Evolutionary conservation across 2,329 filamentous ascomycete genomes (phyloP), one percentile per base, ranked within the genome.

Genomic region (Dryadomyces sulphureus): DNA sequence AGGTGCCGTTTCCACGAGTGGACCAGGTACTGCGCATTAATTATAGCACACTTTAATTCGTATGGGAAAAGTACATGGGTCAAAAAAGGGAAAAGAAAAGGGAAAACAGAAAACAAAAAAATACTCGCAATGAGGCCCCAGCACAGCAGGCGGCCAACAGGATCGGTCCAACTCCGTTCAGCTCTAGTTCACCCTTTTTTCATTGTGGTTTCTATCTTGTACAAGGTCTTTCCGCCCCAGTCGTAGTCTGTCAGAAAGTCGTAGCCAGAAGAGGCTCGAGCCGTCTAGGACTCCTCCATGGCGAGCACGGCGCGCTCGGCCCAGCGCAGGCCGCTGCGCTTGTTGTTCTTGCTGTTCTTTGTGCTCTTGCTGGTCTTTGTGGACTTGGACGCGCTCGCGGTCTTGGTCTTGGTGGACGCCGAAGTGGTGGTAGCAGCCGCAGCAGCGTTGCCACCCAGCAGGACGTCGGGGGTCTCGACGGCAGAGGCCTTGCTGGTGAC

Each of bases 251-350:
- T n/a, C n/a, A n/a, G n/a, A n/a, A n/a, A n/a, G n/a, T n/a, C n/a
- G n/a, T n/a, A n/a, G n/a, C n/a, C n/a, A n/a, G n/a, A n/a, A n/a
- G n/a, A n/a, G n/a, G n/a, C n/a, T n/a, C n/a, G n/a, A n/a, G n/a
- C n/a, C n/a, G 27, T 3, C 16, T 32, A 32, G 27, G 27, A 32
- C 27, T 32, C 27, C 27, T 32, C 27, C 27, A 32, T 32, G 27
- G 27, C 27, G 9, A 32, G 27, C 7, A 8, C 27, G 11, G 27
- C 27, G 16, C 27, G 27, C 27, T 27, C 34, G 5, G 42, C 46
- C 46, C 46, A 45, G 30, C 46, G 46, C 27, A 45, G 41, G 25
- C 22, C 25, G 17, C 14, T 32, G 19, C 41, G 41, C 30, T 40
- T 25, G 22, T 41, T 40, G 41, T 40, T 25, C n/a, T 41, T 40